Percentiles rank a stretch among this genome's conserved stretches.
phyloP scores from a whole-genome alignment of 75 land plant species.

The Cryptomeria japonica region DNA sequence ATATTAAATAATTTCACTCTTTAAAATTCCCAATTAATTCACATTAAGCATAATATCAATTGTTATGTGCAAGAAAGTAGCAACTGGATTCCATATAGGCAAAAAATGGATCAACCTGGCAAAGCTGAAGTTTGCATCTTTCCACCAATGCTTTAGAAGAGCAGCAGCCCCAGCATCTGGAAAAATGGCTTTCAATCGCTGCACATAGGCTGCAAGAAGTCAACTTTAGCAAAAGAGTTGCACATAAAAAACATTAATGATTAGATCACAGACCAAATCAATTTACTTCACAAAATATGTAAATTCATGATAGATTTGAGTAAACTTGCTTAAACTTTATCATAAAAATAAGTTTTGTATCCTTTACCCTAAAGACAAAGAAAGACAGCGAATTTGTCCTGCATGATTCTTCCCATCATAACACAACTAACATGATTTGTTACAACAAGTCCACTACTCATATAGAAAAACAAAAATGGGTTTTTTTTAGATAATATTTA shows the following conservation, averaged over 20 bases:
- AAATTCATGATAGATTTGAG: background rate
- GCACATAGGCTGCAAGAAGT: conserved; percentile 30
- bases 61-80: background rate
- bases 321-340: background rate
- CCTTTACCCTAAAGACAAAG: background rate
- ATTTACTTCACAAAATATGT: background rate
- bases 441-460: background rate
- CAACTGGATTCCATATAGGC: background rate
- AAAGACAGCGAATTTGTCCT: background rate
- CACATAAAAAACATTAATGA: background rate
- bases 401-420: background rate
- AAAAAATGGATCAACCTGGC: conserved; percentile 55
- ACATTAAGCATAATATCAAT: background rate
- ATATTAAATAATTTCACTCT: background rate
- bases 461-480: background rate
- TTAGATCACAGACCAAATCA: background rate
- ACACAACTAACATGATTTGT: background rate
- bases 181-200: conserved; percentile 91
- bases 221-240: conserved; percentile 11
- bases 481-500: background rate
- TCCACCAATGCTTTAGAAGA: conserved; percentile 81
- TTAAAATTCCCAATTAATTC: background rate
- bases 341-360: background rate
- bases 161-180: conserved; percentile 99
- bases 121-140: conserved; percentile 78